Evolutionary conservation across 2,329 filamentous ascomycete species (phyloP).

Genomic region (Penicillium sp.): DNA sequence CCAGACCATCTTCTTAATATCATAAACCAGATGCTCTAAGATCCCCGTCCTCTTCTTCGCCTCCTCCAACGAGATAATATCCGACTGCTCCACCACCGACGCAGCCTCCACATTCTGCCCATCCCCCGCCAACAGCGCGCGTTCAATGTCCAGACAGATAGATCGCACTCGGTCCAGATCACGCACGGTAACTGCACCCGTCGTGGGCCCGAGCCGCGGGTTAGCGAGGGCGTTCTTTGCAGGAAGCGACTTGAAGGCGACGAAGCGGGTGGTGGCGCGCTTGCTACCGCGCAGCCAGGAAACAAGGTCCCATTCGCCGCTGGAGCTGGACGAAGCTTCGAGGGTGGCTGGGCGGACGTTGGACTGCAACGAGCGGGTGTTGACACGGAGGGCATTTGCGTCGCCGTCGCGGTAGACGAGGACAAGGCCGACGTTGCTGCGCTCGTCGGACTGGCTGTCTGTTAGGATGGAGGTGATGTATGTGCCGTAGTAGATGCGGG

Average conservation of each 20-base stretch:
- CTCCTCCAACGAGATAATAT: slow-evolving; percentile 81
- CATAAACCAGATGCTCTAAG: slow-evolving; percentile 83
- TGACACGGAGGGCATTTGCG: slow-evolving; percentile 73
- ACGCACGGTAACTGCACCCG: slow-evolving; percentile 30
- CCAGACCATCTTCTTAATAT: slow-evolving; percentile 94
- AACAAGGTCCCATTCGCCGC: slow-evolving; percentile 43
- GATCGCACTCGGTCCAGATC: slow-evolving; percentile 59
- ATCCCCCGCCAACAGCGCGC: slow-evolving; percentile 59
- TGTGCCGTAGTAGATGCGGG: slow-evolving; percentile 73
- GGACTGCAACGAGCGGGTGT: slow-evolving; percentile 74
- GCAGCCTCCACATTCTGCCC: slow-evolving; percentile 39
- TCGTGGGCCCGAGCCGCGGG: slow-evolving; percentile 19
- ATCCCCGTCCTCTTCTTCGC: slow-evolving; percentile 85
- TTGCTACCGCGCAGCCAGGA: slow-evolving; percentile 43
- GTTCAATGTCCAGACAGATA: slow-evolving; percentile 76
- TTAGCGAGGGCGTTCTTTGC: slow-evolving; percentile 33
- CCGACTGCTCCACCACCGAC: slow-evolving; percentile 55
- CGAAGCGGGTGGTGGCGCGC: slow-evolving; percentile 34
- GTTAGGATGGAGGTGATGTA: slow-evolving; percentile 91
- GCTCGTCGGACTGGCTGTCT: slow-evolving; percentile 71
- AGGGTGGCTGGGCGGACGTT: slow-evolving; percentile 53
- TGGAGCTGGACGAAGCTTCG: slow-evolving; percentile 28
- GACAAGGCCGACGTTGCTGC: slow-evolving; percentile 80
- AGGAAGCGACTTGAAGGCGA: slow-evolving; percentile 48
- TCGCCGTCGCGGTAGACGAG: slow-evolving; percentile 73